Conservation (phyloP, 2,329 filamentous ascomycete genomes). For the Sarocladium brachiariae region DNA sequence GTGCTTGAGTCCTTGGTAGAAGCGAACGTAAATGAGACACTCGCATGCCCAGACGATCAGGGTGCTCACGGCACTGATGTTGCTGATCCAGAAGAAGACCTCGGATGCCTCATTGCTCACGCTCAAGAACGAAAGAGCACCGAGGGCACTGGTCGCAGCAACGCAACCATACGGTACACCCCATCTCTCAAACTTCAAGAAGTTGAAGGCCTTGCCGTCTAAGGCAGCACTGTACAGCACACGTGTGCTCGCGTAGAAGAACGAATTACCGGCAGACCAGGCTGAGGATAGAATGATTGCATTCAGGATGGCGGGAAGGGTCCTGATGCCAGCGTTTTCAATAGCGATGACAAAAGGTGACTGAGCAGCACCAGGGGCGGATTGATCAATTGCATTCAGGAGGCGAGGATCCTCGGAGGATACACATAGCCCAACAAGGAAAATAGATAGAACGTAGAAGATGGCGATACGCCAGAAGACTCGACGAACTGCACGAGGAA, state of each 20-base stretch:
- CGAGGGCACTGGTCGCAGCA: constrained; percentile 41
- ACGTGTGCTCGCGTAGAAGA: constrained; percentile 44
- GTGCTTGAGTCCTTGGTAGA: constrained; percentile 57
- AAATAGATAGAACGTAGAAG: constrained; percentile 28
- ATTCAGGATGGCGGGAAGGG: constrained; percentile 46
- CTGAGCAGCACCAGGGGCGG: constrained; percentile 23
- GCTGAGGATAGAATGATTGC: constrained; percentile 52
- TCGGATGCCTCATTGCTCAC: constrained; percentile 50
- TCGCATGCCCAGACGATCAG: constrained; percentile 64
- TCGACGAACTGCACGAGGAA: constrained; percentile 26
- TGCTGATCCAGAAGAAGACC: constrained; percentile 57
- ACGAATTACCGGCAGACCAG: constrained; percentile 52
- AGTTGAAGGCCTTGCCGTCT: constrained; percentile 32
- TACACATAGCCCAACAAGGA: constrained; percentile 31
- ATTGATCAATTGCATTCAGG: constrained; percentile 40
- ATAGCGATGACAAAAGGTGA: constrained; percentile 56
- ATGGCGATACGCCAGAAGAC: constrained; percentile 29
- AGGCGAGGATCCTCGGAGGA: constrained; percentile 29
- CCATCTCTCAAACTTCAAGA: constrained; percentile 24
- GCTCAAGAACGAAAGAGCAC: constrained; percentile 56
- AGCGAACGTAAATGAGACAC: constrained; percentile 61
- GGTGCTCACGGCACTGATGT: constrained; percentile 60
- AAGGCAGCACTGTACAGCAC: constrained; percentile 41
- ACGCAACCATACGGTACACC: constrained; percentile 26
- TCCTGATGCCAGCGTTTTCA: constrained; percentile 35